Evolutionary conservation across 2,329 filamentous ascomycete genomes (phyloP), one percentile per base, ranked within the genome.

Genomic region (Alternaria gansuensis): DNA sequence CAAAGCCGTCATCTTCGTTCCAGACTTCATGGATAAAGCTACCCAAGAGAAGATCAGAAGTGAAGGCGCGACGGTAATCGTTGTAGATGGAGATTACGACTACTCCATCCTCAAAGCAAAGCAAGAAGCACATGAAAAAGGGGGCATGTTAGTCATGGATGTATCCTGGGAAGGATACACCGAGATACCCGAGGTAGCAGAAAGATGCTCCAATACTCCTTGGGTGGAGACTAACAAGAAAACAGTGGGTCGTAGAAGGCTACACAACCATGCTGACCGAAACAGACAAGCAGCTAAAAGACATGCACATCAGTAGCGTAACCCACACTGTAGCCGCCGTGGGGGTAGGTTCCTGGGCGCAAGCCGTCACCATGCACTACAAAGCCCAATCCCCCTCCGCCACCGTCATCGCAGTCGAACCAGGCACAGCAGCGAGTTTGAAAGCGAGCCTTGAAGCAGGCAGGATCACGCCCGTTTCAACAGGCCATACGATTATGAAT

Each of bases 211-310:
- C 17, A 17, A 17, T 17, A 17, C 17, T 17, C 17, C 17, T 17
- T 17, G 17, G 59, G 5, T 13, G 46, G 51, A 48, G 55, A 36
- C 70, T 58, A 36, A 63, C 34, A 1, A 14, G 24, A 2, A n/a
- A 41, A 11, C 45, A 85, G 75, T 93, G 89, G 87, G 89, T 93
- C 23, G 88, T 92, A 0, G 87, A 94, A 60, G 91, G 91, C 0
- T 95, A 94, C 68, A 82, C 82, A 4, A 92, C 90, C 0, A 88
- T 93, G 84, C 79, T 93, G 61, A 73, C 77, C 3, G 91, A 95
- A 70, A 80, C 86, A 0, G 89, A 92, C 49, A 72, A 80, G 21
- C 90, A 93, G 69, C 70, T 89, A 9, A 70, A 81, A 0, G 75
- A 77, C 0, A 64, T 78, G 0, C 60, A 54, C 0, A 72, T 77